A percentile compares a stretch with the other conserved stretches of the same genome.
Conservation (phyloP, 106 monocot genomes). For the Phalaenopsis equestris region DNA sequence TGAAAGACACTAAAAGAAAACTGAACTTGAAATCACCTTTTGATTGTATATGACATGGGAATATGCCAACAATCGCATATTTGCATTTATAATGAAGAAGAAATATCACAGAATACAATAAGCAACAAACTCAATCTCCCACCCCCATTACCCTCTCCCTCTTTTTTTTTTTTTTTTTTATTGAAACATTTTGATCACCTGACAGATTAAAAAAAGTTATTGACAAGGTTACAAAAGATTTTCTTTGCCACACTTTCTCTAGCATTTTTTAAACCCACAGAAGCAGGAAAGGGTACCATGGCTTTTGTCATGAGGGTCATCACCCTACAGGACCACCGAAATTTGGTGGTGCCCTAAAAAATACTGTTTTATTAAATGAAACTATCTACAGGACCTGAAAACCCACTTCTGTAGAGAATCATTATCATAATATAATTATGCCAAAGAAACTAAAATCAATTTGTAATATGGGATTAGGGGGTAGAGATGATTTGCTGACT, state of each 20-base stretch:
- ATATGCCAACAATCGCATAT: neutral
- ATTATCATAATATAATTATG: neutral
- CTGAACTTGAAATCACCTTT: no score
- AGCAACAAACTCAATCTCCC: neutral
- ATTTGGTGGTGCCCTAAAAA: neutral
- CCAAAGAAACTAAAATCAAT: neutral
- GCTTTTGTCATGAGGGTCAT: no score
- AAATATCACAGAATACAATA: neutral
- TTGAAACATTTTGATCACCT: neutral
- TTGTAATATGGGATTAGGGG: neutral
- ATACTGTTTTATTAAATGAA: neutral
- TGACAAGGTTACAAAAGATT: neutral
- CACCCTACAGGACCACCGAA: neutral
- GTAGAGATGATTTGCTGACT: neutral
- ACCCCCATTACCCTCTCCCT: neutral
- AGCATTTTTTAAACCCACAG: neutral
- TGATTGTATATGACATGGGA: neutral
- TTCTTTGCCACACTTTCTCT: neutral
- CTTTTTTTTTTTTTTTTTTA: neutral
- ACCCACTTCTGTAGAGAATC: neutral
- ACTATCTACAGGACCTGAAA: neutral
- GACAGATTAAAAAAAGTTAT: neutral
- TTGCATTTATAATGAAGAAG: neutral
- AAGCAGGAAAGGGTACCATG: neutral
- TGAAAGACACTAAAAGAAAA: no score